phyloP scores from a whole-genome alignment of 164 flowering plant genomes.

The Vitis labrusca region DNA sequence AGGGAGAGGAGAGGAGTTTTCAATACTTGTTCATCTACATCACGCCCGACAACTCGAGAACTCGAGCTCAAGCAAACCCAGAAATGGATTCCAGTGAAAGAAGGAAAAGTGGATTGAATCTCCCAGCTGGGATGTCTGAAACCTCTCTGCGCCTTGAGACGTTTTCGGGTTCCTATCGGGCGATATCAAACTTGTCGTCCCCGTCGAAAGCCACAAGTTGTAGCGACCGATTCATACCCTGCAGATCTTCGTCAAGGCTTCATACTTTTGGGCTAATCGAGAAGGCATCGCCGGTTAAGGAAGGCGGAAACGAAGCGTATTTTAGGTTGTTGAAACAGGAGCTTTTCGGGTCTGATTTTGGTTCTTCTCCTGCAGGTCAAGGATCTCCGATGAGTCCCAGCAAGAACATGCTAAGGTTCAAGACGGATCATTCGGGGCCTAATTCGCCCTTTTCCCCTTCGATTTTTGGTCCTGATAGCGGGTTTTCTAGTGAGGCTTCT shows the following conservation, averaged over 20 bases:
- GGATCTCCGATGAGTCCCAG: constrained; percentile 77
- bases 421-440: constrained; percentile 72
- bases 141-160: constrained; percentile 64
- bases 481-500: constrained; percentile 44
- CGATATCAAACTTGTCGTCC: constrained; percentile 53
- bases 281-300: constrained; percentile 79
- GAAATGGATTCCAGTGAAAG: constrained; percentile 55
- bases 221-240: constrained; percentile 95
- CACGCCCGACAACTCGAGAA: neutral
- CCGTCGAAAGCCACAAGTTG: constrained; percentile 51
- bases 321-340: constrained; percentile 70
- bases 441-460: constrained; percentile 78
- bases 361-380: constrained; percentile 72
- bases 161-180: constrained; percentile 34
- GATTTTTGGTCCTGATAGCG: constrained; percentile 49
- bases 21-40: no score
- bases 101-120: constrained; percentile 71
- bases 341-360: constrained; percentile 89
- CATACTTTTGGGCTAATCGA: constrained; percentile 80
- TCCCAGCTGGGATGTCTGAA: constrained; percentile 79
- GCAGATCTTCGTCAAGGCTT: constrained; percentile 90
- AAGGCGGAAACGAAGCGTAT: constrained; percentile 81
- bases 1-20: constrained; percentile 2
- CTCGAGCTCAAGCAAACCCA: constrained; percentile 2
- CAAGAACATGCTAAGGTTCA: constrained; percentile 88